Conservation (phyloP, 2,329 filamentous ascomycete species). For the Trichoderma sp. region DNA sequence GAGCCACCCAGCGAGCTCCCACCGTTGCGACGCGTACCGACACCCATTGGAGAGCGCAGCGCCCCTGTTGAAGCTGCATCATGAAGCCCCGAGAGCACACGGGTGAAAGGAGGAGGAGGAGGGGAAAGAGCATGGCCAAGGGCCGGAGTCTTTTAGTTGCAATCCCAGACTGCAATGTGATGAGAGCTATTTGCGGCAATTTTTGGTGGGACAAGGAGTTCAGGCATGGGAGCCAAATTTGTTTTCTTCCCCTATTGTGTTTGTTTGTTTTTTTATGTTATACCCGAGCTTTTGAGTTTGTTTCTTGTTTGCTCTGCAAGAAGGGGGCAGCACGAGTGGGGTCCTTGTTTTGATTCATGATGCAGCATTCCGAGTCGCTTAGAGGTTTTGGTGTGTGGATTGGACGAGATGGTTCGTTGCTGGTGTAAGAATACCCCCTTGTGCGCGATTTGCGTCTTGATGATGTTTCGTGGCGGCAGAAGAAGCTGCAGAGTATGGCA, state of each 20-base stretch:
- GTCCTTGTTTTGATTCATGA: conserved; percentile 19
- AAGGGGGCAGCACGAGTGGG: conserved; percentile 13
- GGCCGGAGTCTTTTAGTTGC: not conserved
- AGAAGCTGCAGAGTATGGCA: not conserved
- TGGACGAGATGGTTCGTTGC: conserved; percentile 14
- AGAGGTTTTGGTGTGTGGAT: conserved; percentile 9
- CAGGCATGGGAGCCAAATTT: conserved; percentile 15
- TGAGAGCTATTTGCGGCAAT: conserved; percentile 1
- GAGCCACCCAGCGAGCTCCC: conserved; percentile 40
- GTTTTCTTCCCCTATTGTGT: not conserved
- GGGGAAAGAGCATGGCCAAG: not conserved
- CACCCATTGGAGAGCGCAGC: conserved; percentile 25
- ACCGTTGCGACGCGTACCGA: conserved; percentile 40
- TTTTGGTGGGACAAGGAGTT: conserved; percentile 23
- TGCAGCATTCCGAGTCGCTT: conserved; percentile 20
- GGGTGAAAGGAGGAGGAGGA: not conserved
- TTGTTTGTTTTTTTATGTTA: conserved; percentile 21
- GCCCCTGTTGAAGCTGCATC: not conserved
- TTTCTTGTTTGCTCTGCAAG: conserved; percentile 13
- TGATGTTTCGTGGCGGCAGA: conserved; percentile 14
- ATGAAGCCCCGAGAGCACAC: not conserved
- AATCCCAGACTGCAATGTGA: not conserved
- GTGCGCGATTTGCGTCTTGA: conserved; percentile 14
- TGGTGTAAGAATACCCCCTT: conserved; percentile 12
- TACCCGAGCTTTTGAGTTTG: conserved; percentile 22